Base-by-base conservation (phyloP, 306 rosid genomes). In the Parietaria judaica region DNA sequence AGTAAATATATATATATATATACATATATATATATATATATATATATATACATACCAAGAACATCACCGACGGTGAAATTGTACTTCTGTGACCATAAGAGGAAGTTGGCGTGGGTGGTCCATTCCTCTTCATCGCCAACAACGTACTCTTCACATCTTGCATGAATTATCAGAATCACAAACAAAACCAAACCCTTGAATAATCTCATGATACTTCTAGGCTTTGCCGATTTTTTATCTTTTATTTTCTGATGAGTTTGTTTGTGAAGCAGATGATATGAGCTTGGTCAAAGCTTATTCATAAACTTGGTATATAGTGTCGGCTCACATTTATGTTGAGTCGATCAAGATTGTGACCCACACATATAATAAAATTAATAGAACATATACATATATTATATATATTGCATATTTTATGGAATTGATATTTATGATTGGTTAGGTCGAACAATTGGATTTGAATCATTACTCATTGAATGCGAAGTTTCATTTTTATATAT, bases 101-200 rank as follows among this genome's bases (percentile, higher is more conserved):
- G 12, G n/a, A 43, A 77, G 70, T 77, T 66, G 58, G 13, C 51
- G 11, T 51, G 74, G 44, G 51, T 60, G 51, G 55, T 63, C 81
- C 81, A 77, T 35, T 71, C 74, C 3, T 68, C 65, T 14, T 65
- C 74, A 56, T 72, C 81, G 44, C 81, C 81, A 63, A 77, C 78
- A 13, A 31, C 39, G 43, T 52, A 64, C 46, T 52, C 58, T 51
- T 67, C 72, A 48, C 72, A 68, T 45, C 39, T 56, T 43, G 56
- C 3, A 50, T 46, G 31, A 45, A 56, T 39, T 16, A 57, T 9
- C 14, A 64, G 2, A 51, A 64, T 12, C 51, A 63, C 56, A 10
- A 39, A 48, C 37, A 64, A 41, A 5, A 47, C 14, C 14, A 50
- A 61, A 43, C 14, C 11, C 4, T 15, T 61, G 53, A 39, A 51